phyloP scores from a whole-genome alignment of 768 basidiomycete species.

The Lentinula aciculospora region DNA sequence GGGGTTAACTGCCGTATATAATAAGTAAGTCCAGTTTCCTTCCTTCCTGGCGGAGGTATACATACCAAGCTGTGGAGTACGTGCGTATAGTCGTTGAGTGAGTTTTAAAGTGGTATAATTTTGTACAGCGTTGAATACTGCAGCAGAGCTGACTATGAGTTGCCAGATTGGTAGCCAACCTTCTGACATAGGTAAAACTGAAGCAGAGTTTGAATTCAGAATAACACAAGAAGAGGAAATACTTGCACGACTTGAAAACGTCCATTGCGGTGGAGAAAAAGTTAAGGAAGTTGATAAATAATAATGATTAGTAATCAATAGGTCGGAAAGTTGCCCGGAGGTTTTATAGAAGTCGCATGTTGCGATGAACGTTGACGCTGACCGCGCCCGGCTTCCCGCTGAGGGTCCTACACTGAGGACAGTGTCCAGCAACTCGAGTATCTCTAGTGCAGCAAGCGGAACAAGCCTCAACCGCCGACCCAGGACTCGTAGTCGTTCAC shows the following conservation, averaged over 20 bases:
- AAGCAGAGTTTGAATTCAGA: not conserved
- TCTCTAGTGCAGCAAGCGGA: conserved; percentile 42
- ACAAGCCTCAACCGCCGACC: conserved; percentile 48
- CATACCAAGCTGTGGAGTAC: conserved; percentile 21
- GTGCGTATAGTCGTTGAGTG: conserved; percentile 71
- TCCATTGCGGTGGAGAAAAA: not conserved
- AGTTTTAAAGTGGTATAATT: conserved; percentile 75
- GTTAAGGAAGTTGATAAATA: not conserved
- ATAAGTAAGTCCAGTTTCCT: not conserved
- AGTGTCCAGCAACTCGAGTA: conserved; percentile 45
- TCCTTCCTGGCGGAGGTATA: not conserved
- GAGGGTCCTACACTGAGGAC: conserved; percentile 26
- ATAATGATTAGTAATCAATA: not conserved
- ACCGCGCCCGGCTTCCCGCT: not conserved
- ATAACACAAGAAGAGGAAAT: not conserved
- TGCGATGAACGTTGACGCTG: conserved; percentile 21
- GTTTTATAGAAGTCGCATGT: conserved; percentile 19
- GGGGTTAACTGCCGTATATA: conserved; percentile 56
- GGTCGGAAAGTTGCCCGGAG: not conserved
- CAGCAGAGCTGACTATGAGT: conserved; percentile 69
- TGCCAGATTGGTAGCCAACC: conserved; percentile 89
- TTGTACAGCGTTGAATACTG: conserved; percentile 82
- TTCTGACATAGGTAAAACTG: conserved; percentile 58
- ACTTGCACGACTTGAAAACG: not conserved
- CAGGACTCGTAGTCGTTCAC: conserved; percentile 49